Evolutionary conservation across 768 basidiomycete species (phyloP), one percentile per base, ranked within the genome.

Genomic region (Dendrothele bispora): DNA sequence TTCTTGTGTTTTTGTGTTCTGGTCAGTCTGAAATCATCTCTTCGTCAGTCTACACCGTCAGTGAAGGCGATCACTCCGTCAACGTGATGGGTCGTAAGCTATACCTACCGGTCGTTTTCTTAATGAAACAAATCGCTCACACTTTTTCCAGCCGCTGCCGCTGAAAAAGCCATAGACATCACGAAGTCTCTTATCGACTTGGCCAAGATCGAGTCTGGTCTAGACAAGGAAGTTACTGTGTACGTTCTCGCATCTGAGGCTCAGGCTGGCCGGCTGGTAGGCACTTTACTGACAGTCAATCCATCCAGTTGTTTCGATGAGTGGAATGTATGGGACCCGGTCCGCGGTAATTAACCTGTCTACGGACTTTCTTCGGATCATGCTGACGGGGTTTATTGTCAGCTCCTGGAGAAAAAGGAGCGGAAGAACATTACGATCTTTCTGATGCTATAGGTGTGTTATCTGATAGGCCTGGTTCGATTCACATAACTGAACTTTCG

Each of bases 311-410:
- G 72, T 44, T 82, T 78, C 41, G 80, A 82, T 43, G 78, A 79
- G 59, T 81, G 78, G 78, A 79, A 79, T 50, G 77, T 79, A 17
- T 79, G 75, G 71, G 73, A 74, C 57, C 72, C 72, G n/a, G 60
- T 70, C n/a, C 64, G 73, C 40, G 70, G 70, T 71, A 54, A 11
- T 58, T 47, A 18, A 2, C n/a, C n/a, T n/a, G n/a, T n/a, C n/a
- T 10, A 8, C 27, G 8, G 30, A 4, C 25, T 5, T 28, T 34
- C 36, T 8, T 12, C 24, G 17, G 17, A 14, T 10, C 10, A 35
- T 5, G 15, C 39, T 32, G 5, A n/a, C 14, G 12, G 14, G 4
- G 3, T 37, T 39, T 4, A 39, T 49, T n/a, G 17, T 60, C 61
- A 68, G 78, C 77, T 0, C 73, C 73, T 21, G 77, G 75, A 5